Base-by-base conservation (phyloP, 2,329 filamentous ascomycete species). In the Periconia digitata region DNA sequence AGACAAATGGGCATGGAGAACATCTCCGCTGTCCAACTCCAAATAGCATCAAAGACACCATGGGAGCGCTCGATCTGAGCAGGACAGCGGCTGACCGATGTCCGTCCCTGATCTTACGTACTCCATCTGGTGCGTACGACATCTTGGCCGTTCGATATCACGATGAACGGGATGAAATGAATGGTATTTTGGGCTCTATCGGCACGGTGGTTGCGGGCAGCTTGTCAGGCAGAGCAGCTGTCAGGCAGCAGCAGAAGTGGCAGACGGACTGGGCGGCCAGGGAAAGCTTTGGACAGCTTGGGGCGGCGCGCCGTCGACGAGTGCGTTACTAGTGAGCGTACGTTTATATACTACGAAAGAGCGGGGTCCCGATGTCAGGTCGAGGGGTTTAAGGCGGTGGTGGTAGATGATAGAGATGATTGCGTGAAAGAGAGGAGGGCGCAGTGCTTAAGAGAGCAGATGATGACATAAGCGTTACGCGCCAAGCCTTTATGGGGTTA, bases 1-100 rank as follows among this genome's bases (percentile, higher is more conserved):
- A 32, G 10, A 15, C 27, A 32, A 32, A 32, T 61, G 42, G 66
- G 64, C 21, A 64, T 62, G 59, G 57, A 64, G 38, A 61, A 59
- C 67, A 70, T 70, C 44, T 41, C 55, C 27, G 27, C 27, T 32
- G 27, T 32, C 27, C 27, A 13, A 32, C 27, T 32, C 27, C 27
- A 12, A 15, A 32, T 12, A 15, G 27, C 27, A 32, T 32, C 27
- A 10, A 32, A 32, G 27, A 32, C 27, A 32, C 27, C 27, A 13
- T 32, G 27, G 27, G 4, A 32, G 27, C 27, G 27, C 10, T 32
- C 27, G 27, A 32, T 32, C 27, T 32, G 27, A 32, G 27, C 27
- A 32, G 27, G 27, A 32, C 27, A 32, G 27, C 27, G 27, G 27
- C 27, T 10, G n/a, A 32, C 27, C 27, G 27, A 32, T 32, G 27